Evolutionary conservation across 495 filamentous ascomycete genomes (phyloP).

Genomic region (Bombardia bombarda): DNA sequence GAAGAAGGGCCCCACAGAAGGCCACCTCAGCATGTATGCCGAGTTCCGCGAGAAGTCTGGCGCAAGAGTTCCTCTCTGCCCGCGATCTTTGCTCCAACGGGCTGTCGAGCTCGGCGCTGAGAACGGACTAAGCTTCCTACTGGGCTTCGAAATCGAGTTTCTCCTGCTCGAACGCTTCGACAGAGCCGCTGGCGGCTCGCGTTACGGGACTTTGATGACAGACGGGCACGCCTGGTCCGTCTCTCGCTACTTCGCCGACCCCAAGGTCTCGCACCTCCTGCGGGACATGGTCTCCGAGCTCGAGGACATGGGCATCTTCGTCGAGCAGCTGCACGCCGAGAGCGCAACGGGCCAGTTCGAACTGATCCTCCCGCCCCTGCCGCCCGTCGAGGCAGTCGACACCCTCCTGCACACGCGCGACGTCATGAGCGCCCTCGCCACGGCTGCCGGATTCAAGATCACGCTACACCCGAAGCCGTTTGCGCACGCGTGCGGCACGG

Average conservation of each 20-base stretch:
- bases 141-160: slow-evolving; percentile 83
- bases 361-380: slow-evolving; percentile 58
- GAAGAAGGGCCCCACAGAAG: slow-evolving; percentile 42
- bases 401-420: slow-evolving; percentile 64
- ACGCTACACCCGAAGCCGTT: slow-evolving; percentile 73
- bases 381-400: slow-evolving; percentile 65
- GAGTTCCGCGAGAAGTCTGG: slow-evolving; percentile 48
- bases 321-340: slow-evolving; percentile 75
- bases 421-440: slow-evolving; percentile 52
- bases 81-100: slow-evolving; percentile 47
- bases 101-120: slow-evolving; percentile 43
- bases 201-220: slow-evolving; percentile 21
- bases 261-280: slow-evolving; percentile 48
- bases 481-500: slow-evolving; percentile 49
- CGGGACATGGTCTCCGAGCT: slow-evolving; percentile 56
- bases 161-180: slow-evolving; percentile 49
- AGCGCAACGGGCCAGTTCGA: slow-evolving; percentile 72
- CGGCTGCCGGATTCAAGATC: slow-evolving; percentile 54
- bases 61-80: slow-evolving; percentile 41
- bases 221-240: slow-evolving; percentile 59
- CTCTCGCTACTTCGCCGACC: slow-evolving; percentile 44
- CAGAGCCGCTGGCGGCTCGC: slow-evolving; percentile 17
- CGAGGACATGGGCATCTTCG: slow-evolving; percentile 50
- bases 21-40: slow-evolving; percentile 54
- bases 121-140: slow-evolving; percentile 42